Evolutionary conservation across 108 stramenopile genomes (phyloP), one percentile per base, ranked within the genome.

Genomic region (Fistulifera solaris): DNA sequence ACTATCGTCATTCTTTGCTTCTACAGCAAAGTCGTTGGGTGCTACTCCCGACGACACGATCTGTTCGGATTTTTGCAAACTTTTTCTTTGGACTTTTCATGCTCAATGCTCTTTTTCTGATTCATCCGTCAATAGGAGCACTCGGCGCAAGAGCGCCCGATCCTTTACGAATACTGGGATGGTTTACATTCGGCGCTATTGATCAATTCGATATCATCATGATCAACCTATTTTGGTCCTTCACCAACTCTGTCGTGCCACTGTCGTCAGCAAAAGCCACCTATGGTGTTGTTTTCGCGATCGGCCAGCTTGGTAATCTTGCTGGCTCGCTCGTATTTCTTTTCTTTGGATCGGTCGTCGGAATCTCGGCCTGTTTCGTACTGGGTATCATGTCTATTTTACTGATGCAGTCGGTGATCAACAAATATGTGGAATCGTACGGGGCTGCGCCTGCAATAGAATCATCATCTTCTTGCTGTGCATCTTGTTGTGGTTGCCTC

Each of bases 221-320:
- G 76, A 91, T 97, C 23, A 81, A 83, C n/a, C 65, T 93, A 13
- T 97, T 94, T 64, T 97, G 96, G 96, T 83, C 87, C 48, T 95
- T 95, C 75, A 73, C 80, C 51, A 97, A 97, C 67, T 87, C 94
- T 10, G 90, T 84, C 50, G 82, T 90, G 38, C 73, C 80, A 54
- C 66, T 94, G 56, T 85, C 94, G 71, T 87, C 75, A 26, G 94
- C 94, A 22, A 97, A 97, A 68, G 76, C 83, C 15, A 76, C 87
- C 38, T 97, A 95, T 56, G 96, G 96, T 35, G 71, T 97, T 64
- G 83, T 97, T 75, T 93, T 95, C 27, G 96, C 96, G 15, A 85
- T 81, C 13, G 94, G 93, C 8, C 96, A 97, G 62, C 48, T 97
- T 46, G 96, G 96, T 10, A 77, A 77, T 52, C 95, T 97, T 61